Evolutionary conservation across 768 basidiomycete genomes (phyloP), one percentile per base, ranked within the genome.

Genomic region (Mrakia blollopis): DNA sequence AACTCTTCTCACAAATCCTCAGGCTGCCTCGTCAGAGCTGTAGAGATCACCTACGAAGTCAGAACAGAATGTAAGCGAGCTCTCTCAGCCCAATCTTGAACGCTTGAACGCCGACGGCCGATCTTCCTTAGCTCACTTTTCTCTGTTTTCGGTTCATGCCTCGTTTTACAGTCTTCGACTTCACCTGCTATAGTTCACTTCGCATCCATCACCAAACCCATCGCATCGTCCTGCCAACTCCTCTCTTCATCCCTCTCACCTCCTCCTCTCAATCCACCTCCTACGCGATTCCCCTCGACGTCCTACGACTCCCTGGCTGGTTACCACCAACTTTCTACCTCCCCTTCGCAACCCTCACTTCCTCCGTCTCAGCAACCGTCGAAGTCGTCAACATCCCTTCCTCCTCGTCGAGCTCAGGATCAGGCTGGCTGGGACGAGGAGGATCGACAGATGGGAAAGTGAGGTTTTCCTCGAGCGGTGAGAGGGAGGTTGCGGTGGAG

Each of bases 181-280:
- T 23, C 37, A 41, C 65, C 21, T 21, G 32, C 37, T 68, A 68
- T 23, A 23, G 21, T 4, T 68, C 65, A 3, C 25, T 68, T 4
- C 65, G 65, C 1, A 21, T 68, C 21, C 65, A 68, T 23, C 65
- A 68, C 14, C 65, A 68, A 39, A 68, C 65, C 37, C 65, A 68
- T n/a, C 65, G 65, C 14, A 39, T 68, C 37, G 65, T 39, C 65
- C 65, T 68, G 21, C 65, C 65, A 25, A 39, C 37, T 7, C 65
- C 35, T n/a, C 65, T 68, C 21, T 44, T 68, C 65, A 68, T 68
- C 65, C 65, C 65, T 39, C 13, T 68, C 35, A 10, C 10, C 10
- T 35, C 35, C 11, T 7, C 37, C 37, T 44, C 44, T 44, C 44
- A 44, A 13, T 18, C 35, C 35, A 7, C 62, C 30, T 25, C 14